Conservation (phyloP, 2,329 filamentous ascomycete species). For the Penicillium sp. region DNA sequence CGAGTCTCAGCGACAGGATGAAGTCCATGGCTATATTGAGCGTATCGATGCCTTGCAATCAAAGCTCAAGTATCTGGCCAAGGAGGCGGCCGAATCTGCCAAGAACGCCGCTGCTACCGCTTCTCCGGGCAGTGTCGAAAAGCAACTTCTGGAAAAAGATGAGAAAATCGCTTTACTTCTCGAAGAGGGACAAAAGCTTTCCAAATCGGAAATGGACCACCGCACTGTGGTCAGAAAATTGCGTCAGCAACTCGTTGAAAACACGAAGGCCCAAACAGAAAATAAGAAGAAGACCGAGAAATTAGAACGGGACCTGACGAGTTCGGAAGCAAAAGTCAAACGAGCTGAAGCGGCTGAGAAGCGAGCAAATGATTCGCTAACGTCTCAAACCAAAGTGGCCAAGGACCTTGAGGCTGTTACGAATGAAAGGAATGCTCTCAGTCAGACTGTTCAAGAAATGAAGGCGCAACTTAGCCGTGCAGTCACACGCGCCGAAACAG, state of each 20-base stretch:
- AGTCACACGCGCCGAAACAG: conserved; percentile 67
- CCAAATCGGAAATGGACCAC: conserved; percentile 83
- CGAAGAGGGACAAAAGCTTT: conserved; percentile 88
- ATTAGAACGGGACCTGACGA: conserved; percentile 60
- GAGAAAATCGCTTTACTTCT: conserved; percentile 87
- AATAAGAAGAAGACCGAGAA: conserved; percentile 61
- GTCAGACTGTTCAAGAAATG: conserved; percentile 68
- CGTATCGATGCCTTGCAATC: conserved; percentile 89
- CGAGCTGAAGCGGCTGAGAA: conserved; percentile 64
- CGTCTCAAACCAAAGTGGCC: conserved; percentile 55
- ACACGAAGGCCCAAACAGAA: conserved; percentile 55
- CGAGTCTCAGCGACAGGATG: conserved; percentile 72
- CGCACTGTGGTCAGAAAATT: conserved; percentile 82
- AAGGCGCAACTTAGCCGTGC: conserved; percentile 71
- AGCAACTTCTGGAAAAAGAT: conserved; percentile 85
- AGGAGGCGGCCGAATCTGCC: conserved; percentile 76
- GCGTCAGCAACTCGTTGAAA: conserved; percentile 56
- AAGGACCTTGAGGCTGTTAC: conserved; percentile 66
- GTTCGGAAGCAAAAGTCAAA: conserved; percentile 60
- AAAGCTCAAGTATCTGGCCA: conserved; percentile 86
- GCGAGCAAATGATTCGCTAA: conserved; percentile 60
- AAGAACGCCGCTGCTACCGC: conserved; percentile 68
- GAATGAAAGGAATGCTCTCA: conserved; percentile 66
- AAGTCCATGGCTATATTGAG: conserved; percentile 82
- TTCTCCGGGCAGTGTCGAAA: conserved; percentile 68